Evolutionary conservation across 805 yeast genomes (phyloP), one percentile per base, ranked within the genome.

Genomic region (Starmerella stellata): DNA sequence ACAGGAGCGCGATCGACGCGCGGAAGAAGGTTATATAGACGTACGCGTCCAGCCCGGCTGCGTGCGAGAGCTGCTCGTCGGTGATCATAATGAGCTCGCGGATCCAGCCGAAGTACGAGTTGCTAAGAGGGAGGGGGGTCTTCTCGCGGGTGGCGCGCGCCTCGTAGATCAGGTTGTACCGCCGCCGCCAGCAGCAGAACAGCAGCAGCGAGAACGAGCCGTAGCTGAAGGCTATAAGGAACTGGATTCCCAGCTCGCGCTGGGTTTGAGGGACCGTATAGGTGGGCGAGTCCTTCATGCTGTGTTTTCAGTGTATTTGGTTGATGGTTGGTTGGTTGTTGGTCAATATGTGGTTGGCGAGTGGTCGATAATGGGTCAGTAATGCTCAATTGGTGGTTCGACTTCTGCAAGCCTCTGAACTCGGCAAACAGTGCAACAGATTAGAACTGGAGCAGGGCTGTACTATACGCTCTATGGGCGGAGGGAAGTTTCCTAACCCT

Each of bases 41-140:
- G 59, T 70, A 83, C 1, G 95, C 95, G 60, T 87, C 98, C 33
- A 87, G 59, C 0, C 98, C 98, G 2, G 95, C 94, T 51, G 75
- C 77, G 44, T 82, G 87, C 37, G 87, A 64, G 2, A 90, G 69
- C 41, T 82, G 83, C 14, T 69, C 65, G 48, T 87, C 96, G 20
- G 67, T 63, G 16, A 85, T 73, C 11, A 57, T 57, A 52, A 69
- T 70, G 13, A 87, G 60, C 0, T 73, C 69, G 0, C 74, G 69
- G 7, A 85, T 64, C 95, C 96, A 87, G 2, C 85, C 83, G 49
- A 83, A 77, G 11, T 78, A 54, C 2, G 80, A 65, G 13, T 19
- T 20, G 29, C 61, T 47, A 16, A 80, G 61, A 24, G 56, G 52
- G 3, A 90, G 93, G 8, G 78, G 64, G 23, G 65, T 67, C 24